A percentile compares a stretch with the other conserved stretches of the same genome.
Conservation (phyloP, 176 grass and related monocot genomes). For the Oryza coarctata region DNA sequence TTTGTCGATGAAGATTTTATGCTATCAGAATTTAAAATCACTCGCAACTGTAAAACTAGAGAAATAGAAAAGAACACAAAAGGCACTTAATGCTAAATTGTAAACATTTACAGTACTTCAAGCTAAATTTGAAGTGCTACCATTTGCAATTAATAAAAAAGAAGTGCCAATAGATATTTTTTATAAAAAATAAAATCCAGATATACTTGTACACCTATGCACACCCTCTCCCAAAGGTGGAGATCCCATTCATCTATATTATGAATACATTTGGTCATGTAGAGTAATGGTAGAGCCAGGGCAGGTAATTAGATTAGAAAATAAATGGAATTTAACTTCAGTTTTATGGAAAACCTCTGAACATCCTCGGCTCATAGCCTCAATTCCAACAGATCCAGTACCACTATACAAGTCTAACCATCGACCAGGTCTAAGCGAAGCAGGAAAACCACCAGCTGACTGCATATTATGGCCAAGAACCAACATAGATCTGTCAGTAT, state of each 20-base stretch:
- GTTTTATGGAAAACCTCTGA: conserved; percentile 54
- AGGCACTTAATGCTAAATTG: conserved; percentile 23
- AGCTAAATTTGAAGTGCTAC: neutral
- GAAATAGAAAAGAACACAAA: neutral
- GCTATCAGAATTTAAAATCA: conserved; percentile 1
- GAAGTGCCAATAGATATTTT: neutral
- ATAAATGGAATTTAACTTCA: conserved; percentile 17
- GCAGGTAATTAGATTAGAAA: neutral
- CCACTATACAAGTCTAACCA: conserved; percentile 98
- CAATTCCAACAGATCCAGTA: conserved; percentile 96
- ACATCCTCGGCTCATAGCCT: conserved; percentile 99
- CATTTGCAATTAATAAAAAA: neutral
- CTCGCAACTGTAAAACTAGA: conserved; percentile 25
- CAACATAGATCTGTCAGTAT: neutral
- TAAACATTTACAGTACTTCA: neutral
- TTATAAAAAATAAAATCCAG: neutral
- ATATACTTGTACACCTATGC: neutral
- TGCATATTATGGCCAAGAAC: conserved; percentile 43
- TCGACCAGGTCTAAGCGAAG: conserved; percentile 79
- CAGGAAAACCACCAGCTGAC: conserved; percentile 86
- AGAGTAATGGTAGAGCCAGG: neutral
- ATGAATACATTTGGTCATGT: neutral
- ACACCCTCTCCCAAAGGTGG: neutral
- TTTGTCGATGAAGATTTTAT: neutral
- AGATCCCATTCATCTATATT: neutral